A percentile compares a stretch with the other conserved stretches of the same genome.
Conservation (phyloP, 257 asterid genomes). For the Solanum chiquidenum region DNA sequence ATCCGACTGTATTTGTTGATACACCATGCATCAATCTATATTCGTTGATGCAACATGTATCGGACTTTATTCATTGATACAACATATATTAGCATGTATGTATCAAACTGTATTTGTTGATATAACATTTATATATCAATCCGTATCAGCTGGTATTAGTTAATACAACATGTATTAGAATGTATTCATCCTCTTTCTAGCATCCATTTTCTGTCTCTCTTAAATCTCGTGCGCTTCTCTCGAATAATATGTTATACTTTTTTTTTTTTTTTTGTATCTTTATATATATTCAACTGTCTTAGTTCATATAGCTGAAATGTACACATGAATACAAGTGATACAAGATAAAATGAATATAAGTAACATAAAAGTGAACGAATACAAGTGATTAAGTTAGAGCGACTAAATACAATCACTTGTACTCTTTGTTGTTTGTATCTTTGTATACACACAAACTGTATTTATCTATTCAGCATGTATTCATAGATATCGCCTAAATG, state of each 20-base stretch:
- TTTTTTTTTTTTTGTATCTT: too few species aligned
- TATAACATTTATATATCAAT: not conserved
- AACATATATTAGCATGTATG: not conserved
- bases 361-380: not conserved
- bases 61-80: not conserved
- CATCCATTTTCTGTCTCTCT: not conserved
- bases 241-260: too few species aligned
- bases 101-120: not conserved
- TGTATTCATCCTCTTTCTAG: not conserved
- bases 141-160: too few species aligned
- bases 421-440: not conserved
- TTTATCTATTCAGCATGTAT: too few species aligned
- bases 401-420: not conserved
- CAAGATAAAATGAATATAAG: too few species aligned
- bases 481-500: not conserved
- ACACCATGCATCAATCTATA: too few species aligned
- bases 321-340: not conserved
- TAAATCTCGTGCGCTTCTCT: not conserved
- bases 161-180: too few species aligned
- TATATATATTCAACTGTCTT: too few species aligned
- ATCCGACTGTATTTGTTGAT: not conserved
- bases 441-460: not conserved
- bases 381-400: not conserved
- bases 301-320: too few species aligned
- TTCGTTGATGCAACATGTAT: too few species aligned